Base-by-base conservation (phyloP, 352 stramenopile species). In the Aphanomyces euteiches region DNA sequence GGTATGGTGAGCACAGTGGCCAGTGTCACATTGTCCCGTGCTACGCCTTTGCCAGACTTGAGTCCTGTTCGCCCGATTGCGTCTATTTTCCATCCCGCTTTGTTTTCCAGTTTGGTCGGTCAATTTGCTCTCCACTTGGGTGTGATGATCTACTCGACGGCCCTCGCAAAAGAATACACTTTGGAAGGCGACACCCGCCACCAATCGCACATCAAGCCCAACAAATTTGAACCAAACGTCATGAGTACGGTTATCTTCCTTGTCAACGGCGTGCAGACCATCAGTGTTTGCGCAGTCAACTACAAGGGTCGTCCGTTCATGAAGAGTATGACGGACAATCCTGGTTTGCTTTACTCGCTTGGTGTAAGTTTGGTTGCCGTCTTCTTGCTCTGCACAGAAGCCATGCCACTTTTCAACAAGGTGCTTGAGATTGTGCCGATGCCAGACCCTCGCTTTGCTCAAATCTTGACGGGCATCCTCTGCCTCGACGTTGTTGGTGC, bases 261-360 rank as follows among this genome's bases (percentile, higher is more conserved):
- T 15, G 80, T 99, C 45, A 98, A 92, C 71, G 85, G 91, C 41
- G 79, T 98, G 61, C 88, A 96, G 74, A 94, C 86, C 0, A 86
- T 98, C n/a, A 99, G 97, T 75, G 98, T 98, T n/a, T 99, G 99
- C 73, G 84, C 92, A 1, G 94, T 98, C 17, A 99, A 99, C 82
- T 99, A 99, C 87, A 92, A 96, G 78, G 98, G 98, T 17, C 86
- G 94, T 64, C 98, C 97, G 48, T 99, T 99, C 85, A 98, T 99
- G 92, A 96, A 99, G 82, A 93, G 89, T 68, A 93, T 99, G 77
- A 90, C 78, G 38, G 92, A 99, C 59, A 99, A 99, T 77, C 92
- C 92, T 10, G 77, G 93, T n/a, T 73, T 99, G n/a, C 82, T 99
- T 34, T 95, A 95, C 78, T 96, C 88, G 63, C 84, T 96, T 1